Conservation (phyloP, 768 basidiomycete species). For the Crucibulum laeve region DNA sequence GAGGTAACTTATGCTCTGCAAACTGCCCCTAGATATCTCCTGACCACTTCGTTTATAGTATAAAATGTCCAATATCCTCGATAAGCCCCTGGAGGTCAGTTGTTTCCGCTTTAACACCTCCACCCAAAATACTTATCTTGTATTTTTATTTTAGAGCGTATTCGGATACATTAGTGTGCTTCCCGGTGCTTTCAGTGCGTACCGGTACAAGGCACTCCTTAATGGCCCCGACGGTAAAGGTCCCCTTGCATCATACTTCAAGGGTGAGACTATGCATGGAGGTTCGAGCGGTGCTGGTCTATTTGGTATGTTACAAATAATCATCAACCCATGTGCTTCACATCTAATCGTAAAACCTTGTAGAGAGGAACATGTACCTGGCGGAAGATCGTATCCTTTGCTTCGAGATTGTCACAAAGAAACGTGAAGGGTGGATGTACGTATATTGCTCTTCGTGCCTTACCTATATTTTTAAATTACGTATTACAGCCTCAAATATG, state of each 20-base stretch:
- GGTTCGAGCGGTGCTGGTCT: slow-evolving; percentile 59
- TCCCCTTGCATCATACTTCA: slow-evolving; percentile 90
- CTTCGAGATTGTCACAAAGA: slow-evolving; percentile 92
- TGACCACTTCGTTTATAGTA: slow-evolving; percentile 40
- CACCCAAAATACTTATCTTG: neutral
- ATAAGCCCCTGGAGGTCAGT: slow-evolving; percentile 87
- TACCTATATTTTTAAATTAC: slow-evolving; percentile 5
- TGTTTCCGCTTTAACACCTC: neutral
- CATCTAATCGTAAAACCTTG: neutral
- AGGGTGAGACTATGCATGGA: slow-evolving; percentile 85
- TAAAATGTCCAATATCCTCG: slow-evolving; percentile 95
- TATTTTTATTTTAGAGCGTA: slow-evolving; percentile 48
- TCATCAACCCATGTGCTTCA: too few relatives aligned
- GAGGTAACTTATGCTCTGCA: slow-evolving; percentile 49
- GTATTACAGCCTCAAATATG: slow-evolving; percentile 65
- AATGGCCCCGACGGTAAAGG: slow-evolving; percentile 88
- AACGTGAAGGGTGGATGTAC: slow-evolving; percentile 76
- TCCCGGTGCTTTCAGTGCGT: slow-evolving; percentile 90
- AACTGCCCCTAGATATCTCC: neutral
- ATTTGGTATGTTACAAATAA: slow-evolving; percentile 42
- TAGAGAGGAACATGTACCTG: slow-evolving; percentile 86
- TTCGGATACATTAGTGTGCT: slow-evolving; percentile 86
- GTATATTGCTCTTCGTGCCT: slow-evolving; percentile 23
- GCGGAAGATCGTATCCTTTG: slow-evolving; percentile 90
- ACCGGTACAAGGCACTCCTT: slow-evolving; percentile 81